Percentiles rank a stretch among this genome's conserved stretches.
Evolutionary conservation across 495 filamentous ascomycete genomes (phyloP).

Genomic region (Lepraria neglecta): DNA sequence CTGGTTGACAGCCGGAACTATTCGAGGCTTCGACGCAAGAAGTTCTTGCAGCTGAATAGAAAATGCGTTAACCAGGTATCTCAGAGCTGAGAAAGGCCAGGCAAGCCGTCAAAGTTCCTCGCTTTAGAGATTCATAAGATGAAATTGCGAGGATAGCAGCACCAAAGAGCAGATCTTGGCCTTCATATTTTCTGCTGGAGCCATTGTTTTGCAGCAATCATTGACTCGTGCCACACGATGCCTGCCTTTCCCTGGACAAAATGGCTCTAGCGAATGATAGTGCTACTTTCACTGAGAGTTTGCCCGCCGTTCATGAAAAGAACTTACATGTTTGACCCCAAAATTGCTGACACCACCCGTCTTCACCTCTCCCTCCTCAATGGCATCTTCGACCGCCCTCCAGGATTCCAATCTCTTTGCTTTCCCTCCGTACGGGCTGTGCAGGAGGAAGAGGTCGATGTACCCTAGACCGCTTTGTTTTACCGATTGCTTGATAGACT

Average conservation of each 20-base stretch:
- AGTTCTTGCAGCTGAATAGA: constrained; percentile 55
- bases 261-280: too few species aligned
- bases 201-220: too few species aligned
- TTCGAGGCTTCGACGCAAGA: constrained; percentile 44
- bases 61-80: constrained; percentile 6
- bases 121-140: too few species aligned
- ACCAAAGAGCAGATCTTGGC: neutral
- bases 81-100: neutral
- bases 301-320: neutral
- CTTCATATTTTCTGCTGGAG: too few species aligned
- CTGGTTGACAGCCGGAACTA: constrained; percentile 58
- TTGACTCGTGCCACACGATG: too few species aligned
- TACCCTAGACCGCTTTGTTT: constrained; percentile 52
- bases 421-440: constrained; percentile 59
- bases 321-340: constrained; percentile 56
- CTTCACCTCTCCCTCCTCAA: constrained; percentile 52
- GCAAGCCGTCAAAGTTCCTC: too few species aligned
- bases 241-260: neutral
- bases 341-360: constrained; percentile 62
- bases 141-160: too few species aligned
- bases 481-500: constrained; percentile 50
- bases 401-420: constrained; percentile 54
- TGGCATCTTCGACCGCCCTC: constrained; percentile 60
- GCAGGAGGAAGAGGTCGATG: constrained; percentile 65
- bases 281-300: neutral